Base-by-base conservation (phyloP, 352 stramenopile genomes). In the Phytophthora europaea region DNA sequence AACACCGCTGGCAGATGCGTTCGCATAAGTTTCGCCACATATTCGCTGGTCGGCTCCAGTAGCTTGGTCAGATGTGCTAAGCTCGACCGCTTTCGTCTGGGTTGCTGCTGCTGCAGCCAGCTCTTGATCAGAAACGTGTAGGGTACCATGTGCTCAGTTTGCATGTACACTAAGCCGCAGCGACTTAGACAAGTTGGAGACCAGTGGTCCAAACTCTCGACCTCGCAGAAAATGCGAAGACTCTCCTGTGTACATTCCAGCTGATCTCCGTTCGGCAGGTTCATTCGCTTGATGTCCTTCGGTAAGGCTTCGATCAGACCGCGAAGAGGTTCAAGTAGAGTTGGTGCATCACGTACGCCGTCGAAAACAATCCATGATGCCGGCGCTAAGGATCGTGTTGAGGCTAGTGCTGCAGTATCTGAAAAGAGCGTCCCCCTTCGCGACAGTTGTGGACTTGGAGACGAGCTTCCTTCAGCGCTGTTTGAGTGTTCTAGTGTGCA, bases 81-180 rank as follows among this genome's bases (percentile, higher is more conserved):
- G 52, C 56, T 68, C 61, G 34, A 56, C 38, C 58, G 52, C 5
- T 56, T 73, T 3, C 58, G 53, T 51, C 70, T 75, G 2, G 47
- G 51, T n/a, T 83, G 66, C 9, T 58, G 54, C 23, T 81, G 63
- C 12, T 61, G 63, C n/a, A 75, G 54, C 85, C 87, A 94, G 45
- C 77, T 87, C 61, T 93, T 93, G 34, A 94, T 87, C 40, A 93
- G 53, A 20, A 90, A 34, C 6, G 84, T 94, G 58, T 93, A 93
- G 13, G 87, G 73, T 16, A 91, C 47, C 43, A 82, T 76, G 47
- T 82, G 58, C 40, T 92, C 81, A 0, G 65, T 61, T 23, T 85
- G 80, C 40, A 94, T 74, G 63, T 83, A 86, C n/a, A 93, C 54
- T 15, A 94, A 67, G 3, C 82, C 85, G 65, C 82, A 93, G 18